Evolutionary conservation across 2,329 filamentous ascomycete species (phyloP).

Genomic region (Didymella pinodella): DNA sequence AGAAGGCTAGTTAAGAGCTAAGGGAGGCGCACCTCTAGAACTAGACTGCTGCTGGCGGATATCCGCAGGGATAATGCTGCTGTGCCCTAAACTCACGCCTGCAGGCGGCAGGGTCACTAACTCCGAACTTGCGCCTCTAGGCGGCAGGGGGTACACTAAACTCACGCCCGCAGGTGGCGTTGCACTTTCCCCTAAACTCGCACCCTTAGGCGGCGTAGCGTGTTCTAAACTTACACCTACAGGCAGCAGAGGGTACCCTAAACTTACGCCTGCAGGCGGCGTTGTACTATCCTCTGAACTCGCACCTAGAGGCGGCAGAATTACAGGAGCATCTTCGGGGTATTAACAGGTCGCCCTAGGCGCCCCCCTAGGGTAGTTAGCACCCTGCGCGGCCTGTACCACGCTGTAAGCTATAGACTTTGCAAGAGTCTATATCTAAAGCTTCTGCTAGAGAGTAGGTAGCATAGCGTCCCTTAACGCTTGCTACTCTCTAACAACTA

Average conservation of each 20-base stretch:
- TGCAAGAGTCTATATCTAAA: conserved; percentile 4
- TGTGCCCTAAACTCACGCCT: no score
- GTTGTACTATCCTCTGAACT: neutral
- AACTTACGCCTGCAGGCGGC: neutral
- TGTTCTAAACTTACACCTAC: no score
- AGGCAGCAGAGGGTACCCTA: no score
- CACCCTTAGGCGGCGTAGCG: no score
- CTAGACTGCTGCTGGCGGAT: no score
- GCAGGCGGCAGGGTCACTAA: no score
- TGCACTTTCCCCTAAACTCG: no score
- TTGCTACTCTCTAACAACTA: conserved; percentile 9
- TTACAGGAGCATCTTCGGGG: neutral
- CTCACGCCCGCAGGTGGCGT: no score
- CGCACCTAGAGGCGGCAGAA: neutral
- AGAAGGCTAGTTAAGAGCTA: conserved; percentile 5
- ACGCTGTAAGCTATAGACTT: neutral
- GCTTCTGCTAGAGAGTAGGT: conserved; percentile 7
- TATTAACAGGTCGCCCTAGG: neutral
- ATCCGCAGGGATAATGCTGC: no score
- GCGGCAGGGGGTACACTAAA: neutral
- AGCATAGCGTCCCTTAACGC: conserved; percentile 4
- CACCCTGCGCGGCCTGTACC: no score
- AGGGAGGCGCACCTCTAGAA: neutral
- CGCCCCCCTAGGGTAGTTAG: neutral
- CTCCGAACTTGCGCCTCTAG: no score